Evolutionary conservation across 805 yeast species (phyloP), one percentile per base, ranked within the genome.

Genomic region (Jamesozyma hellenica): DNA sequence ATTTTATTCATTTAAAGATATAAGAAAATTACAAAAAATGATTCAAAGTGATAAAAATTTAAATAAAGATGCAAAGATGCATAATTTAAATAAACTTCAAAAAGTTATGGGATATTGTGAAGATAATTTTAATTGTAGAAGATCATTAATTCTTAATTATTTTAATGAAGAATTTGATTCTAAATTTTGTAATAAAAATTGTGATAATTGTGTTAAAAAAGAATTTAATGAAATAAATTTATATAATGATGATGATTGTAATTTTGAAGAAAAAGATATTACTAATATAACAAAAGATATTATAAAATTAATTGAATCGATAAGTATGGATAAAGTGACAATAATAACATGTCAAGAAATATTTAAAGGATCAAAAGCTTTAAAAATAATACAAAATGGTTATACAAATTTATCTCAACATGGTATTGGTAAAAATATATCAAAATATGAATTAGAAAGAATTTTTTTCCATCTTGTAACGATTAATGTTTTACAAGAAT

Each of bases 71-170:
- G 81, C 81, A 29, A 77, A 79, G 46, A 92, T 84, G 47, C 81
- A 79, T 46, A 95, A 90, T 59, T 61, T 79, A 44, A 71, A 77
- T 27, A 82, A 85, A 55, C 64, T 92, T 47, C 71, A 83, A 40
- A 86, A 85, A 48, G 96, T 92, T 12, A 75, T 84, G 48, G 88
- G 82, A 54, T 92, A 86, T 56, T 90, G 97, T 63, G 96, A 88
- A 45, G 90, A 92, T 58, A 70, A 72, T 10, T 78, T 88, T 3
- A 96, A 88, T 57, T 92, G 98, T 58, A 74, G 98, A 40, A 71
- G 97, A 45, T 75, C 78, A 50, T 88, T 87, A 50, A 95, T 92
- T 3, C 66, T 92, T 38, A 90, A 84, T 38, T 92, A 88, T 55
- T 92, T 92, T 64, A 84, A 85, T 60, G 98, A 92, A 56, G 64